These are phyloP conservation scores for Beauveria brongniartii DNA, from an alignment of 2,329 filamentous ascomycete species.

Conservation along the genomic window DNA sequence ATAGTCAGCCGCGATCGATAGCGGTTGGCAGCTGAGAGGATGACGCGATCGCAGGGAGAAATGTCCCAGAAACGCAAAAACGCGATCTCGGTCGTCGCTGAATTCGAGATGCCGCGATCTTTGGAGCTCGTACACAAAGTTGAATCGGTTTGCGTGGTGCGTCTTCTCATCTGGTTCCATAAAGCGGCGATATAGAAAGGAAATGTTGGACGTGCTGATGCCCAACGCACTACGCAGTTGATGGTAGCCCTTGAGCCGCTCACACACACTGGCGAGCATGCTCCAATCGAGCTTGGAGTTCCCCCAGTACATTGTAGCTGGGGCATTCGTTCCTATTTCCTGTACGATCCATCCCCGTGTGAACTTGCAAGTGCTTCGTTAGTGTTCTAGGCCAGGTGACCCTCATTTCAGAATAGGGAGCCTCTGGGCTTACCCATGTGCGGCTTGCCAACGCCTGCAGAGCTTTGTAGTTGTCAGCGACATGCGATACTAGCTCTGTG, in stretches of 20 bases:
- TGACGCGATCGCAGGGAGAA: constrained; percentile 22
- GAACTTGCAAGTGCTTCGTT: constrained; percentile 21
- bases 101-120: constrained; percentile 25
- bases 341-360: constrained; percentile 30
- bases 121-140: constrained; percentile 29
- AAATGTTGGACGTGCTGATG: constrained; percentile 25
- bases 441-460: too few species aligned
- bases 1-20: constrained; percentile 20
- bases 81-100: constrained; percentile 26
- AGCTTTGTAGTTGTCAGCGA: neutral
- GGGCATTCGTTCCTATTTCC: constrained; percentile 26
- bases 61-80: constrained; percentile 29
- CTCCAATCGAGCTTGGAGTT: constrained; percentile 25
- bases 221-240: constrained; percentile 22
- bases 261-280: constrained; percentile 21
- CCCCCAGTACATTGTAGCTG: constrained; percentile 28
- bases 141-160: constrained; percentile 21
- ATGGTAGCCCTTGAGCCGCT: constrained; percentile 25
- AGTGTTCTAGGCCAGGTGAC: too few species aligned
- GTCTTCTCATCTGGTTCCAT: constrained; percentile 23
- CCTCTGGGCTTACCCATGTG: too few species aligned
- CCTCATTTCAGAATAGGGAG: too few species aligned
- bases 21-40: constrained; percentile 11
- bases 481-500: constrained; percentile 22
- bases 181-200: constrained; percentile 25